A percentile compares a stretch with the other conserved stretches of the same genome.
Conservation (phyloP, 345 rosid species). For the Euclidium syriacum region DNA sequence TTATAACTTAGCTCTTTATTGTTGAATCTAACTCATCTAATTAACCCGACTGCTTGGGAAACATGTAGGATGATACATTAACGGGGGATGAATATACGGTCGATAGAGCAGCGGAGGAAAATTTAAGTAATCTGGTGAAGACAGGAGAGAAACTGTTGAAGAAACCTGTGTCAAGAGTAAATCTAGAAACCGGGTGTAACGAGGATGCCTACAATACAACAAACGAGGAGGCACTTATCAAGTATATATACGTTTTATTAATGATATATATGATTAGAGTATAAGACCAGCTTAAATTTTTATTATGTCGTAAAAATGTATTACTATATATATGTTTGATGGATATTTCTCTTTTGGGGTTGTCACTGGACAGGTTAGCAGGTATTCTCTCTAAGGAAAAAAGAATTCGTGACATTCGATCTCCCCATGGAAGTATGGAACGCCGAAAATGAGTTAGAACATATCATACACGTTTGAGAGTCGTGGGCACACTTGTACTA, state of each 20-base stretch:
- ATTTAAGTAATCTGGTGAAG: constrained; percentile 38
- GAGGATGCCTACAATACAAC: neutral
- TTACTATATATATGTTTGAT: neutral
- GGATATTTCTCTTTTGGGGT: neutral
- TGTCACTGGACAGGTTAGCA: constrained; percentile 30
- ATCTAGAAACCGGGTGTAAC: constrained; percentile 36
- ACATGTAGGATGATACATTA: constrained; percentile 37
- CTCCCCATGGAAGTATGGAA: constrained; percentile 18
- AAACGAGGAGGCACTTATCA: constrained; percentile 13
- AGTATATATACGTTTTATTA: constrained; percentile 5
- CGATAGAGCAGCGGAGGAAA: constrained; percentile 45
- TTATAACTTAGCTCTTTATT: neutral
- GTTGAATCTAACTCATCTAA: neutral
- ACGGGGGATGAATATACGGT: constrained; percentile 29
- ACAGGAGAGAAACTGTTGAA: constrained; percentile 40
- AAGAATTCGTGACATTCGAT: constrained; percentile 27
- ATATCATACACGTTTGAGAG: no score
- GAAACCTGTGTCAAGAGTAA: constrained; percentile 41
- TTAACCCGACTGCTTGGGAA: neutral
- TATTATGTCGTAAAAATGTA: neutral
- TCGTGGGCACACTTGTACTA: no score
- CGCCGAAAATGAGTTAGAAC: no score
- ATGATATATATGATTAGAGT: neutral
- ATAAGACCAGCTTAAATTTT: neutral
- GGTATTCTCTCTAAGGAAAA: constrained; percentile 31